Evolutionary conservation across 176 grass and related monocot genomes (phyloP).

Genomic region (Carex parvula): DNA sequence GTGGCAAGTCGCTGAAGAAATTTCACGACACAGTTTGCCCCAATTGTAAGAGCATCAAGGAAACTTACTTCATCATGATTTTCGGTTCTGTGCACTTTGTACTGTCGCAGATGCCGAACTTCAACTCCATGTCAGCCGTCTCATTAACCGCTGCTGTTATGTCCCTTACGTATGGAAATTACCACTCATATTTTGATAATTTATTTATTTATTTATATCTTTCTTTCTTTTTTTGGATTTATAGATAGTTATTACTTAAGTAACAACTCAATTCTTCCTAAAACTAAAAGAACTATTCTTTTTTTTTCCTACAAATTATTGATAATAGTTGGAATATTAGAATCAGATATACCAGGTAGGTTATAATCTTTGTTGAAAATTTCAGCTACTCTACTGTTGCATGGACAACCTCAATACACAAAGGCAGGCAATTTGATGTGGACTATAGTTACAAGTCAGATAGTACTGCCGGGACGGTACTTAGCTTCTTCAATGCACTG

Average conservation of each 20-base stretch:
- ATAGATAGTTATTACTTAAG: background rate
- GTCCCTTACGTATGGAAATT: constrained; percentile 30
- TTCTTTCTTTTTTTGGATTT: background rate
- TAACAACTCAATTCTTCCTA: no score
- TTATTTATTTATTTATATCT: background rate
- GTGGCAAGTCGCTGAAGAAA: constrained; percentile 59
- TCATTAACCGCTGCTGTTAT: constrained; percentile 40
- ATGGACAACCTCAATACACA: constrained; percentile 23
- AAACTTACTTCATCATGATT: constrained; percentile 43
- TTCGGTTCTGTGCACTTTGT: constrained; percentile 39
- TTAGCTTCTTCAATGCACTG: constrained; percentile 34
- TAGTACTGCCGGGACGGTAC: constrained; percentile 5
- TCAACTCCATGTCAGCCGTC: constrained; percentile 52
- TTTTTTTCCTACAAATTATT: background rate
- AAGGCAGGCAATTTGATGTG: background rate
- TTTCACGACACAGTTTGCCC: constrained; percentile 28
- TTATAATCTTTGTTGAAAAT: background rate
- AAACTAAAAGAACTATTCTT: background rate
- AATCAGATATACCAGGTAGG: background rate
- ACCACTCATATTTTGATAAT: background rate
- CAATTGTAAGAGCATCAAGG: constrained; percentile 1
- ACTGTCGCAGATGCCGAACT: constrained; percentile 42
- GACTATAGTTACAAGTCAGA: constrained; percentile 32
- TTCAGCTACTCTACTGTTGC: constrained; percentile 14
- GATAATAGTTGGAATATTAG: background rate